Base-by-base conservation (phyloP, 768 basidiomycete species). In the Trametes maxima region DNA sequence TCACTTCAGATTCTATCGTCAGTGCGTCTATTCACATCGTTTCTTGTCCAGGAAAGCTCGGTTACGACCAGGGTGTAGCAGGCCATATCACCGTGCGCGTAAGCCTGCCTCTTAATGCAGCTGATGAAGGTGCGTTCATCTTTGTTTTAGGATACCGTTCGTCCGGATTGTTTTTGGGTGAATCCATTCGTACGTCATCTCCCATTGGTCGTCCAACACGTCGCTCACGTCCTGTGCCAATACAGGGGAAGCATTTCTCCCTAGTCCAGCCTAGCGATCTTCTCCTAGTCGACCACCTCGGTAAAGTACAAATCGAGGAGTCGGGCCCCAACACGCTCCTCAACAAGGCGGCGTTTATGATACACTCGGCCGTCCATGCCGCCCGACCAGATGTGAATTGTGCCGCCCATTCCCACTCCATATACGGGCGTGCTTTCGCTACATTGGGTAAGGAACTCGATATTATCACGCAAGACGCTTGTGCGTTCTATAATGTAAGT, bases 61-160 rank as follows among this genome's bases (percentile, higher is more conserved):
- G 80, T 22, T 82, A 77, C 59, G 78, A 77, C 47, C 79, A 82
- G 62, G 82, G 80, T 35, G 72, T 79, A 35, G 79, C 81, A 17
- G 82, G 82, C 0, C 81, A 83, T 64, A 82, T 83, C 62, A 82
- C 82, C 33, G 78, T 81, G 35, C 76, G 80, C 33, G 70, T 68
- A 40, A 25, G 63, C 57, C 28, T 33, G 4, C 14, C 28, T 8
- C 36, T 4, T 22, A 16, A n/a, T n/a, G n/a, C 10, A 13, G 58
- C 37, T 12, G 14, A 24, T 24, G 21, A 33, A 8, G 8, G 25
- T 33, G 13, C 6, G 12, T 35, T 54, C 39, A 33, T 28, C 43
- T 43, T 14, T 50, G 22, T 17, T 22, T 21, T 53, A 76, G 77
- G 79, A 81, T 60, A 74, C 76, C 19, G 72, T 80, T 55, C 71